A percentile compares a stretch with the other conserved stretches of the same genome.
These are phyloP conservation scores for Talaromyces ruber DNA, from an alignment of 495 filamentous ascomycete species.

Conservation along the genomic window DNA sequence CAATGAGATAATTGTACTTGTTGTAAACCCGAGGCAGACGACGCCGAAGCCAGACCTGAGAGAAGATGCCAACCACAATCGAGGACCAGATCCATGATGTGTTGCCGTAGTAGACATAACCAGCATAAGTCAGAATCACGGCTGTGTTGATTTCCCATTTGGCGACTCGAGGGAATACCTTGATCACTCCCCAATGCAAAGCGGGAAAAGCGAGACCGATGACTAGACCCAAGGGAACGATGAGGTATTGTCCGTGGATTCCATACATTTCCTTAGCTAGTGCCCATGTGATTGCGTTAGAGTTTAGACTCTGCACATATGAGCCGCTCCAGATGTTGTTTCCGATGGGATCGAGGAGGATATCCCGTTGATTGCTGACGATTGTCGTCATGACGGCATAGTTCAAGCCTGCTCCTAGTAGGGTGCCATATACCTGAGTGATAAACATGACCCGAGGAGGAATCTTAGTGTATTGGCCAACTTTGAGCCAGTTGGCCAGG, in stretches of 20 bases:
- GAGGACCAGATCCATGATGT: constrained; percentile 20
- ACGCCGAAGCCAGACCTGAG: constrained; percentile 37
- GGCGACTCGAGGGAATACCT: neutral
- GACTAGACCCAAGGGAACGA: constrained; percentile 25
- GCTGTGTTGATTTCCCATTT: constrained; percentile 17
- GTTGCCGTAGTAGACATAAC: constrained; percentile 25
- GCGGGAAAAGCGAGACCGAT: constrained; percentile 25
- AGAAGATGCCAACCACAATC: constrained; percentile 29
- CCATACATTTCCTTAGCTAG: constrained; percentile 24
- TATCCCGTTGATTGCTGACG: constrained; percentile 20
- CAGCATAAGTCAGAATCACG: constrained; percentile 26
- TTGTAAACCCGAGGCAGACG: constrained; percentile 33
- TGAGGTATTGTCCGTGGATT: constrained; percentile 21
- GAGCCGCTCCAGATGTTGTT: constrained; percentile 32
- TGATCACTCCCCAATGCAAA: neutral
- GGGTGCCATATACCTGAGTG: constrained; percentile 33
- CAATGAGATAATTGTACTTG: constrained; percentile 45
- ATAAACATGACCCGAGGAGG: constrained; percentile 27
- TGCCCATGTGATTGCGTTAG: constrained; percentile 26
- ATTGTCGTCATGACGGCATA: constrained; percentile 36
- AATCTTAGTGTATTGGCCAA: constrained; percentile 30
- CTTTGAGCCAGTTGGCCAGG: constrained; percentile 22
- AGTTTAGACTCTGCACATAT: constrained; percentile 20
- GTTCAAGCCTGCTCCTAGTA: constrained; percentile 40
- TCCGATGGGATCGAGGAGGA: constrained; percentile 26